phyloP scores from a whole-genome alignment of 169 alveolate species.

The Cryptosporidium xiaoi region DNA sequence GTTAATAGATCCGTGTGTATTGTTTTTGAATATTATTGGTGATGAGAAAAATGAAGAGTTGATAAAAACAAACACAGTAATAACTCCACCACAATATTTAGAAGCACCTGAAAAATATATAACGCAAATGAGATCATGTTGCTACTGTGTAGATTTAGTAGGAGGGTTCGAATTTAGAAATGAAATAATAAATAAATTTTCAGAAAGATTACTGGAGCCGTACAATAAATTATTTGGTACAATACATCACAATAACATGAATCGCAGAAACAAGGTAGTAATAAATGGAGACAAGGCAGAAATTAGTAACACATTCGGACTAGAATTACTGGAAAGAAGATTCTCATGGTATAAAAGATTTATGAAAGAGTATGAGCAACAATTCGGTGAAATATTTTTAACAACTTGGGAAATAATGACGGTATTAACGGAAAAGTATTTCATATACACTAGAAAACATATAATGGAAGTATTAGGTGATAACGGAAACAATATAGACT shows the following conservation, averaged over 20 bases:
- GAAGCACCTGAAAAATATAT: slow-evolving; percentile 49
- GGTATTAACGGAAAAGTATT: slow-evolving; percentile 28
- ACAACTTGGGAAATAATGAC: slow-evolving; percentile 36
- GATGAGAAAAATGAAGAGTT: neutral
- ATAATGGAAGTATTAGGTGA: slow-evolving; percentile 48
- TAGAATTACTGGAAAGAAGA: slow-evolving; percentile 55
- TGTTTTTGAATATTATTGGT: slow-evolving; percentile 3
- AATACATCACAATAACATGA: slow-evolving; percentile 9
- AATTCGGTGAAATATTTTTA: slow-evolving; percentile 51
- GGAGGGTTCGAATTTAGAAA: slow-evolving; percentile 33
- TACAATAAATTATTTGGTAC: slow-evolving; percentile 28
- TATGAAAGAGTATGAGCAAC: slow-evolving; percentile 70
- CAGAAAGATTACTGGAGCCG: slow-evolving; percentile 34
- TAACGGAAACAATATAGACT: slow-evolving; percentile 18
- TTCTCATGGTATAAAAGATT: slow-evolving; percentile 69
- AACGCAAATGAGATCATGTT: slow-evolving; percentile 64
- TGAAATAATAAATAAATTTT: slow-evolving; percentile 31
- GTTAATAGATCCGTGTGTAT: slow-evolving; percentile 56
- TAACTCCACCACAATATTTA: slow-evolving; percentile 43
- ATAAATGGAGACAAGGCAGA: slow-evolving; percentile 1
- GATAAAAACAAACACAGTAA: neutral
- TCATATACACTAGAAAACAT: slow-evolving; percentile 28
- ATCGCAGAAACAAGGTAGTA: neutral
- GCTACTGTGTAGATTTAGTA: slow-evolving; percentile 48
- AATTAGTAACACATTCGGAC: neutral